Evolutionary conservation across 768 basidiomycete species (phyloP), one percentile per base, ranked within the genome.

Genomic region (Amanita molliuscula): DNA sequence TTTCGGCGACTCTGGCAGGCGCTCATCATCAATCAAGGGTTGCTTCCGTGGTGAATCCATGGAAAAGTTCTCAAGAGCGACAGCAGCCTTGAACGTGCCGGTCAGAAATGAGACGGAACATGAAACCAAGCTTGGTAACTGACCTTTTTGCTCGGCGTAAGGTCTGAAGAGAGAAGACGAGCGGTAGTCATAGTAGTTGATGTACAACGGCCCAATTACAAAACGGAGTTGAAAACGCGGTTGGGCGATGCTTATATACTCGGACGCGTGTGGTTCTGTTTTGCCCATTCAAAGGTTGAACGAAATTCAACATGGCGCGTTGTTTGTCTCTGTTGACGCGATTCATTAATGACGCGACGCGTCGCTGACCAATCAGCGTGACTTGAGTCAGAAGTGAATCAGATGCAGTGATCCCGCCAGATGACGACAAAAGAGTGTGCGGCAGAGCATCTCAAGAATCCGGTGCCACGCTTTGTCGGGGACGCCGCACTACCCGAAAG

Each of bases 401-500:
- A 7, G 4, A 13, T 25, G 41, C 15, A 10, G n/a, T n/a, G n/a
- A n/a, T n/a, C n/a, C n/a, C n/a, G n/a, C 15, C 13, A 42, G 41
- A 25, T n/a, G n/a, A 42, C 13, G 7, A 28, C 23, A 21, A 41
- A 41, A 41, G 21, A 25, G 10, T 10, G 41, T 15, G 23, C 23
- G 11, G 1, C 11, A 1, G 15, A 44, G 15, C 42, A 44, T 16
- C 42, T 18, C 8, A 16, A 29, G 13, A 28, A n/a, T 44, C 26
- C 6, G 4, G 15, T 16, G 8, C 16, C 42, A 11, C 42, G 16
- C 15, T 87, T 80, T 56, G 84, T 89, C 11, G 86, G 88, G 13
- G 81, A 87, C 34, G 65, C 87, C 26, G 79, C 84, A 50, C 75
- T 88, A 48, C 75, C 79, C 2, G 84, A 87, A 60, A 69, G 77